Base-by-base conservation (phyloP, 2,329 filamentous ascomycete species). In the Triangularia setosa region DNA sequence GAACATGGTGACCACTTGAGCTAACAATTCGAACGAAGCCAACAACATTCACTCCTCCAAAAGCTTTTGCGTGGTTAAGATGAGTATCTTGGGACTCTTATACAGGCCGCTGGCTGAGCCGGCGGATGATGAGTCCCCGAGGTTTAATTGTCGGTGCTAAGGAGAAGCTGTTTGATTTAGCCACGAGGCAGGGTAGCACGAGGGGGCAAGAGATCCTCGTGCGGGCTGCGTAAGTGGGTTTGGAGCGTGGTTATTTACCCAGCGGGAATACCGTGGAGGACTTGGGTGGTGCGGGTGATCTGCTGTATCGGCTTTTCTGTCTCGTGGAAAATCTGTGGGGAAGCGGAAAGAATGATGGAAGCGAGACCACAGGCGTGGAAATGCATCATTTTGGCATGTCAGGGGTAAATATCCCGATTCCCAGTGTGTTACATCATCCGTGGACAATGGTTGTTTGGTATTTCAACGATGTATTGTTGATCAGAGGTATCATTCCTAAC, bases 91-190 rank as follows among this genome's bases (percentile, higher is more conserved):
- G 55, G 8, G 11, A 18, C n/a, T 44, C 64, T 64, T 64, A 40
- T 65, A 63, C 16, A 33, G 11, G 8, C 33, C 11, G 24, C n/a
- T 52, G 64, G n/a, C 27, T 23, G n/a, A 8, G 58, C 64, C 9
- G 27, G 56, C 67, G 68, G 68, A 69, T 55, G 55, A 61, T 68
- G 62, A 60, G 35, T 54, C 58, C 58, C 66, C 66, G 68, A 68
- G 24, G 60, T 24, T 16, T 64, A 64, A 67, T 67, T 64, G 63
- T 52, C 58, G 55, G 55, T 53, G 54, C 44, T 58, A 55, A 64
- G 56, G 65, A 52, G 23, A 52, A 14, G 27, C 4, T 27, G 16
- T 25, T 24, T 33, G 55, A 64, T 69, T 69, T 69, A 68, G 65
- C 64, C 68, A 68, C 60, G 65, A 58, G 24, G 23, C 24, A 25